These are phyloP conservation scores for Penicillium steckii DNA, from an alignment of 495 filamentous ascomycete genomes.

Conservation along the genomic window DNA sequence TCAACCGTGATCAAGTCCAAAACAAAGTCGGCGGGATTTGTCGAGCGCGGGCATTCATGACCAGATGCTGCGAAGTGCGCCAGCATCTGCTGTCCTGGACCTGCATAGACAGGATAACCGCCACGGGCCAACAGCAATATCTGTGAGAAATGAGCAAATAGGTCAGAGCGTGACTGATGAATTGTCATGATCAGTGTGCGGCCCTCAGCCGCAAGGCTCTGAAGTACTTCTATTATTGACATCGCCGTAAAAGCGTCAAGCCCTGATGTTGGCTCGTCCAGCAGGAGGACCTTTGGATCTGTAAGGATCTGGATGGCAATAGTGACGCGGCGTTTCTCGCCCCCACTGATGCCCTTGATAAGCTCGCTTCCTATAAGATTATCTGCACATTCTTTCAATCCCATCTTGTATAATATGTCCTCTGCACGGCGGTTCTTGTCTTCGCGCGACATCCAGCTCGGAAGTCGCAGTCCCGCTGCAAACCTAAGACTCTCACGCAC, in stretches of 20 bases:
- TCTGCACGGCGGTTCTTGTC: constrained; percentile 67
- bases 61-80: constrained; percentile 59
- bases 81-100: constrained; percentile 62
- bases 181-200: constrained; percentile 72
- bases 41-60: constrained; percentile 60
- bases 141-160: constrained; percentile 68
- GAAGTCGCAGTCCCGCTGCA: constrained; percentile 66
- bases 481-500: constrained; percentile 71
- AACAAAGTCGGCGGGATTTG: constrained; percentile 75
- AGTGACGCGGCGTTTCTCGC: constrained; percentile 71
- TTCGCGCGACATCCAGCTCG: constrained; percentile 60
- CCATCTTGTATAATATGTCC: constrained; percentile 69
- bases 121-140: constrained; percentile 68
- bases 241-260: constrained; percentile 74
- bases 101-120: constrained; percentile 64
- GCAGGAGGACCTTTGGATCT: constrained; percentile 64
- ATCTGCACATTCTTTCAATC: constrained; percentile 74
- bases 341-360: constrained; percentile 74
- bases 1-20: constrained; percentile 74
- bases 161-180: constrained; percentile 71
- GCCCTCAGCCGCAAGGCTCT: constrained; percentile 67
- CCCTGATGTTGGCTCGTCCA: constrained; percentile 76
- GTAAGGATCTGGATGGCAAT: constrained; percentile 76
- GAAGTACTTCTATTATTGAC: constrained; percentile 70
- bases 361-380: constrained; percentile 68